Conservation (phyloP, 768 basidiomycete genomes). For the Clathrus columnatus region DNA sequence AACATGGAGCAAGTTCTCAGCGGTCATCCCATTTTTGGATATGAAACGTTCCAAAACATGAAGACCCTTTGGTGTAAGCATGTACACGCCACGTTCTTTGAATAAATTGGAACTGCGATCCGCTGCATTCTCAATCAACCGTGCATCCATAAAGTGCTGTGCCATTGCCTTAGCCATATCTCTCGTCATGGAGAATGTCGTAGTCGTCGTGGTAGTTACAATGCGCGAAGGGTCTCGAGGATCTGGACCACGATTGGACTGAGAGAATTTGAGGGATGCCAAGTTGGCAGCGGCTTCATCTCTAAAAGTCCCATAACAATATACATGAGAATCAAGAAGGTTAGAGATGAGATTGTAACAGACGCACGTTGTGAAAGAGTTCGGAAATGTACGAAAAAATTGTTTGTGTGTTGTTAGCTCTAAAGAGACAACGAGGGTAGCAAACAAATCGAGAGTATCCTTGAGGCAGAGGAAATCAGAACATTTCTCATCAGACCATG, state of each 20-base stretch:
- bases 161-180: slow-evolving; percentile 99
- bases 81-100: slow-evolving; percentile 96
- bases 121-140: slow-evolving; percentile 92
- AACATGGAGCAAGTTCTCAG: slow-evolving; percentile 83
- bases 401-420: slow-evolving; percentile 85
- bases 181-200: slow-evolving; percentile 98
- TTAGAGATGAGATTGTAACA: neutral
- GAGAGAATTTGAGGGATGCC: slow-evolving; percentile 94
- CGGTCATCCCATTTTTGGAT: slow-evolving; percentile 96
- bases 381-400: slow-evolving; percentile 90
- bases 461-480: slow-evolving; percentile 25
- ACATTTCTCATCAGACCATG: slow-evolving; percentile 2
- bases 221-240: slow-evolving; percentile 96
- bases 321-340: slow-evolving; percentile 8
- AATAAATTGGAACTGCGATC: slow-evolving; percentile 84
- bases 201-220: slow-evolving; percentile 98
- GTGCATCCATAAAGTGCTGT: slow-evolving; percentile 99
- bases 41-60: slow-evolving; percentile 99
- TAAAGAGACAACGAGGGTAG: slow-evolving; percentile 91
- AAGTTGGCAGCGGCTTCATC: slow-evolving; percentile 93
- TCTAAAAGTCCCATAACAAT: slow-evolving; percentile 41
- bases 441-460: slow-evolving; percentile 98
- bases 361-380: slow-evolving; percentile 92
- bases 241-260: slow-evolving; percentile 97
- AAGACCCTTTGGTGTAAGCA: slow-evolving; percentile 93